Conservation (phyloP, 2,329 filamentous ascomycete genomes). For the Plectosphaerella cucumerina region DNA sequence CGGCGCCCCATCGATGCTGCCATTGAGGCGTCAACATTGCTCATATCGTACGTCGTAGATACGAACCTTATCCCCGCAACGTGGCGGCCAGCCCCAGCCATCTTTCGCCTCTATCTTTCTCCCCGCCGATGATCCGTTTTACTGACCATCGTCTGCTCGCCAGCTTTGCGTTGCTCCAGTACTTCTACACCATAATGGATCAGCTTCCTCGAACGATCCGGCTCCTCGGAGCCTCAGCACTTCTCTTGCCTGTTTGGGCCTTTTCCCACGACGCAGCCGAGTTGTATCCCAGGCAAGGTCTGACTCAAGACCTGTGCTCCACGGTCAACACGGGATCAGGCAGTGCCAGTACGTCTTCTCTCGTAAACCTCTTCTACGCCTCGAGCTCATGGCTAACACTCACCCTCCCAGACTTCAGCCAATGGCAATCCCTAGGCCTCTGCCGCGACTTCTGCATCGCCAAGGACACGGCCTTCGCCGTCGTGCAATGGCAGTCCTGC, state of each 20-base stretch:
- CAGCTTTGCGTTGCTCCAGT: not conserved
- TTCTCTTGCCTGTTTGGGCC: not conserved
- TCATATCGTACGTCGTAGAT: not conserved
- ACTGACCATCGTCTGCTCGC: not conserved
- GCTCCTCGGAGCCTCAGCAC: not conserved
- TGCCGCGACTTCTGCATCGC: conserved; percentile 57
- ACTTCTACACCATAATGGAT: not conserved
- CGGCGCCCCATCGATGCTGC: not conserved
- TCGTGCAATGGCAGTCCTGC: conserved; percentile 61
- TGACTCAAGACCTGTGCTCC: conserved; percentile 24
- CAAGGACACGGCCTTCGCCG: conserved; percentile 57
- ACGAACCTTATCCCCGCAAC: not conserved
- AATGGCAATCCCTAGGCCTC: conserved; percentile 65
- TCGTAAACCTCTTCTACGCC: not conserved
- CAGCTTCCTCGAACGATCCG: not conserved
- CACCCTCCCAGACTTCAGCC: conserved; percentile 40
- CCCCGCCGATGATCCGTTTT: not conserved
- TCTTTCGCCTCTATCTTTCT: not conserved
- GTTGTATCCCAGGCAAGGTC: not conserved
- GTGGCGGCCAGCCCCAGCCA: not conserved
- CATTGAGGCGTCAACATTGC: not conserved
- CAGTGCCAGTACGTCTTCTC: conserved; percentile 23
- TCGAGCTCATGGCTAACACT: conserved; percentile 3
- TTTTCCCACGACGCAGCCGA: not conserved
- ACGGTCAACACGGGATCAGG: conserved; percentile 28